Base-by-base conservation (phyloP, 768 basidiomycete genomes). In the Tulasnella calospora region DNA sequence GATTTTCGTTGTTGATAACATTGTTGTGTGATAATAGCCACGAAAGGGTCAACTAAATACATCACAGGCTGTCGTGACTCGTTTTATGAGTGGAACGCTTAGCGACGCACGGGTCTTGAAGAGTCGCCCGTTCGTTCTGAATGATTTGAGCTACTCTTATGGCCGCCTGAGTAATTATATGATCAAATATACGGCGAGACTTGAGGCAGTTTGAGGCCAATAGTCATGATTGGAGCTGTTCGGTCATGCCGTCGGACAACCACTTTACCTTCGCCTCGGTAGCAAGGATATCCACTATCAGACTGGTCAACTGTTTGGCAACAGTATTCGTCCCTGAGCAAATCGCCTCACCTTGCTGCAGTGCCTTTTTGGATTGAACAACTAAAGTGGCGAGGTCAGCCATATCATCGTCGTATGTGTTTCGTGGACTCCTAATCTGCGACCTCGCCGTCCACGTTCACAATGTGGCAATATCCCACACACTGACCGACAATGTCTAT, bases 191-290 rank as follows among this genome's bases (percentile, higher is more conserved):
- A 36, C 35, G 38, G 36, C 27, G 30, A 51, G 15, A 35, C 9
- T 57, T 76, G 15, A 69, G 76, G 47, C 23, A 19, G 61, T 27
- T 36, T 10, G 33, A 33, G 33, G 0, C n/a, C 0, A 35, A 47
- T 78, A 47, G 44, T 41, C 86, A 55, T 79, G 92, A 94, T 87
- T 90, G 90, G 70, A 95, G 87, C 82, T 94, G 94, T 80, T 94
- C 92, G 21, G 90, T 82, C 33, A 94, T 90, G 21, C 91, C 92
- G 41, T 91, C 89, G 40, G 88, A 89, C 74, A 93, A 87, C 94
- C 93, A 95, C 74, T 88, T 87, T 10, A 94, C 90, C 84, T 91
- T 93, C 40, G 94, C 93, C 82, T 94, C 92, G 27, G 94, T 86
- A 0, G 91, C 91, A 8, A 95, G 87, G 4, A 94, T 89, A 81